Base-by-base conservation (phyloP, 1,284 basidiomycete genomes). In the Ustilago shanxiensis region DNA sequence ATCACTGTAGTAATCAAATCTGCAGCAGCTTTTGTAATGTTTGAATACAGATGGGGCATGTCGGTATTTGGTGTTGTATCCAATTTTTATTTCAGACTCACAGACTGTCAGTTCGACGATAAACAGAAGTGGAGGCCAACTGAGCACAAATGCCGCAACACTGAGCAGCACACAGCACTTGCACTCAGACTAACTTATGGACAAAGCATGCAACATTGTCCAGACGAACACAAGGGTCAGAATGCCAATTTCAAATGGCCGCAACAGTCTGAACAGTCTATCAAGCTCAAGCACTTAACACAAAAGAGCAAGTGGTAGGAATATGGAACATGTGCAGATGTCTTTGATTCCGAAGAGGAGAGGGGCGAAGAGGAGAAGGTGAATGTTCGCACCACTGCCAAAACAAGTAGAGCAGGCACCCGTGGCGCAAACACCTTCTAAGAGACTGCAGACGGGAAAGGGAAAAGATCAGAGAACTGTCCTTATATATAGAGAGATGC, bases 11-110 rank as follows among this genome's bases (percentile, higher is more conserved):
- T 59, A 59, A n/a, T 22, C n/a, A 6, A 13, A 22, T 9, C 1
- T 59, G 44, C 57, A 50, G 47, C 13, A 58, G 4, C 10, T 13
- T n/a, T 58, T 35, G 29, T 28, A 58, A 49, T 45, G 8, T 3
- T 13, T 24, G 4, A 47, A 24, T 29, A 35, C 44, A 33, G 26
- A 49, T 41, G 8, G 29, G 14, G 20, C 29, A 18, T 58, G 35
- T 58, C 20, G 31, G 29, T 33, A 29, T 52, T 33, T 16, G 20
- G 10, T 2, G 8, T 58, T 45, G 31, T 50, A 47, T 37, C 33
- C 13, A 35, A 1, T 22, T 35, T 18, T 41, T 39, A 44, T 56
- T 33, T 33, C n/a, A n/a, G n/a, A n/a, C n/a, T n/a, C n/a, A n/a
- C n/a, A 11, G 31, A 11, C 26, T 49, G 47, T 11, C 47, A 18